Evolutionary conservation across 1,284 basidiomycete genomes (phyloP), one percentile per base, ranked within the genome.

Genomic region (Ceratorhiza oryzae-sativae): DNA sequence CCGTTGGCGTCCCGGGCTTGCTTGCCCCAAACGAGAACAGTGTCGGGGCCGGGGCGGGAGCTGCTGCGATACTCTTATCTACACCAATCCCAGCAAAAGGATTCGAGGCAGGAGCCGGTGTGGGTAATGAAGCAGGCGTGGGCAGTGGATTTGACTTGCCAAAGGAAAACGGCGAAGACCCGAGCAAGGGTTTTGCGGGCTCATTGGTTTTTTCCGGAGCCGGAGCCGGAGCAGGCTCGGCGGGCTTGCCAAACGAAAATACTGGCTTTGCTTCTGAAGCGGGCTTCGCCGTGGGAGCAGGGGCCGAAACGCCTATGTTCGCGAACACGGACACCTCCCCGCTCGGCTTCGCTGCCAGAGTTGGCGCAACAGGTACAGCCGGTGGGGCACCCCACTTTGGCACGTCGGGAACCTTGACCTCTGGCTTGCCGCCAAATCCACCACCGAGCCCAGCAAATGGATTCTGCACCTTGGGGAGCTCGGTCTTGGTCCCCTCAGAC

Each of bases 381-480:
- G 61, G 61, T 10, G n/a, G n/a, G 27, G 45, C 39, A 3, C 49
- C 49, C 63, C 63, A 67, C 34, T 67, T 67, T 1, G 63, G 63
- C 1, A 67, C 63, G 25, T 67, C 63, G 13, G 63, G 63, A 8
- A 67, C 49, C 63, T 67, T 67, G 63, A 67, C 25, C 48, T 67
- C 63, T 23, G 63, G n/a, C 23, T 67, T 67, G 49, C n/a, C n/a
- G n/a, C 34, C 32, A 32, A 56, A 56, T 30, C 53, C 53, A 39
- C 27, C 63, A 32, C 49, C 63, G 20, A 67, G 18, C n/a, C 25
- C 39, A 13, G 63, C 63, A 53, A 67, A 67, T 1, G 63, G 63
- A 20, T 67, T 67, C 63, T 67, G 32, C 23, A 67, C 20, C n/a
- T 67, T 49, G 20, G 63, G 63, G 8, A 67, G 1, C 32, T 49